Evolutionary conservation across 805 yeast genomes (phyloP).

Genomic region (Hanseniaspora valbyensis): DNA sequence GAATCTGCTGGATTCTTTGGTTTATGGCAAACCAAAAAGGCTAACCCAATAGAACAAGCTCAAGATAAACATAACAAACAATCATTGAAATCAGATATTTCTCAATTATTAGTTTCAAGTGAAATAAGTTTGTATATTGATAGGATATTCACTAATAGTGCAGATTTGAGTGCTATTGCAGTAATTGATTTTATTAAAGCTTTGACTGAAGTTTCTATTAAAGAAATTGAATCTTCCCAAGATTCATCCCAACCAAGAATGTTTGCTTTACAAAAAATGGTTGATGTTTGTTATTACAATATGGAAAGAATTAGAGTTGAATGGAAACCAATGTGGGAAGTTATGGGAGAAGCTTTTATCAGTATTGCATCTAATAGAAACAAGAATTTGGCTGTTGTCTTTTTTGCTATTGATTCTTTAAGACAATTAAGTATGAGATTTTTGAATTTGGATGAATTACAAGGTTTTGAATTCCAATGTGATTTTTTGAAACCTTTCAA

Average conservation of each 20-base stretch:
- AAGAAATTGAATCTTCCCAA: constrained; percentile 83
- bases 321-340: constrained; percentile 92
- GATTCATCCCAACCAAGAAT: constrained; percentile 74
- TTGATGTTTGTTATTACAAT: constrained; percentile 94
- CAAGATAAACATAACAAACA: constrained; percentile 63
- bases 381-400: constrained; percentile 56
- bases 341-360: constrained; percentile 82
- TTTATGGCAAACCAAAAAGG: constrained; percentile 44
- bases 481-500: constrained; percentile 89
- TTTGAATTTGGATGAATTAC: constrained; percentile 82
- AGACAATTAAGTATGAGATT: constrained; percentile 88
- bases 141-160: constrained; percentile 73
- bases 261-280: constrained; percentile 87
- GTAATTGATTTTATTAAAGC: constrained; percentile 82
- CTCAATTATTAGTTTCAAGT: constrained; percentile 48
- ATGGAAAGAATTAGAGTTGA: constrained; percentile 93
- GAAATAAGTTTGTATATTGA: constrained; percentile 74
- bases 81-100: constrained; percentile 47
- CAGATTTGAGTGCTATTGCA: constrained; percentile 67
- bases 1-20: constrained; percentile 48
- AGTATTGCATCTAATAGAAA: constrained; percentile 63
- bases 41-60: constrained; percentile 55
- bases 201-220: constrained; percentile 71
- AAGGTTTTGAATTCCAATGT: constrained; percentile 91
- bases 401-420: constrained; percentile 86